Percentiles rank a stretch among this genome's conserved stretches.
These are phyloP conservation scores for Cyberlindnera veronae DNA, from an alignment of 805 yeast genomes.

Conservation along the genomic window DNA sequence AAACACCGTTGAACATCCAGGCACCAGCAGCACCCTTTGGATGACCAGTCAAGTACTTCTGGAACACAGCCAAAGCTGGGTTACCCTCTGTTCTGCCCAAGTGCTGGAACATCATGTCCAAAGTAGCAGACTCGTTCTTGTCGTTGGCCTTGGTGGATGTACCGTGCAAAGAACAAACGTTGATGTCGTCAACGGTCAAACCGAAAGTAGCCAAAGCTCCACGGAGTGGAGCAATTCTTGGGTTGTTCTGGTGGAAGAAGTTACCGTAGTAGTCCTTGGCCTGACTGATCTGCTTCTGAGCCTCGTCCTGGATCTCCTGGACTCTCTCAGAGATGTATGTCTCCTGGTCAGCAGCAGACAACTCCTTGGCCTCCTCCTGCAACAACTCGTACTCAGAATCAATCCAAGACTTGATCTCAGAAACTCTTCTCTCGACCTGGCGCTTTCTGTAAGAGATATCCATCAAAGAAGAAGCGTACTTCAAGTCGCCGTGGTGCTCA, in stretches of 20 bases:
- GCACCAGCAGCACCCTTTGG: slow-evolving; percentile 99
- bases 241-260: slow-evolving; percentile 85
- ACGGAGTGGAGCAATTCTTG: slow-evolving; percentile 94
- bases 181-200: slow-evolving; percentile 90
- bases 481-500: slow-evolving; percentile 79
- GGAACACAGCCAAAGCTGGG: slow-evolving; percentile 97
- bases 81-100: slow-evolving; percentile 97
- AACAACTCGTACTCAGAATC: slow-evolving; percentile 73
- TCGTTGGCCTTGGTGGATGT: slow-evolving; percentile 98
- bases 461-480: slow-evolving; percentile 75
- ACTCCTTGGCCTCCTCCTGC: slow-evolving; percentile 62
- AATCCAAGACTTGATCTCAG: slow-evolving; percentile 79
- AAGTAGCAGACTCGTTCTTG: slow-evolving; percentile 92
- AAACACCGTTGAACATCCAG: slow-evolving; percentile 99
- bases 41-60: slow-evolving; percentile 98
- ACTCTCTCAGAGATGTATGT: slow-evolving; percentile 75
- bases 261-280: slow-evolving; percentile 96
- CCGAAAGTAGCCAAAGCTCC: slow-evolving; percentile 95
- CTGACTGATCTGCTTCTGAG: slow-evolving; percentile 76
- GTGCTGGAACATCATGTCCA: slow-evolving; percentile 90
- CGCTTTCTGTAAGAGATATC: slow-evolving; percentile 91
- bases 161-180: slow-evolving; percentile 98
- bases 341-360: slow-evolving; percentile 47
- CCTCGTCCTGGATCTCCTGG: slow-evolving; percentile 83
- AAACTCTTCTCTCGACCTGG: slow-evolving; percentile 76